Conservation (phyloP, 2,329 filamentous ascomycete species). For the Zelopaecilomyces penicillatus region DNA sequence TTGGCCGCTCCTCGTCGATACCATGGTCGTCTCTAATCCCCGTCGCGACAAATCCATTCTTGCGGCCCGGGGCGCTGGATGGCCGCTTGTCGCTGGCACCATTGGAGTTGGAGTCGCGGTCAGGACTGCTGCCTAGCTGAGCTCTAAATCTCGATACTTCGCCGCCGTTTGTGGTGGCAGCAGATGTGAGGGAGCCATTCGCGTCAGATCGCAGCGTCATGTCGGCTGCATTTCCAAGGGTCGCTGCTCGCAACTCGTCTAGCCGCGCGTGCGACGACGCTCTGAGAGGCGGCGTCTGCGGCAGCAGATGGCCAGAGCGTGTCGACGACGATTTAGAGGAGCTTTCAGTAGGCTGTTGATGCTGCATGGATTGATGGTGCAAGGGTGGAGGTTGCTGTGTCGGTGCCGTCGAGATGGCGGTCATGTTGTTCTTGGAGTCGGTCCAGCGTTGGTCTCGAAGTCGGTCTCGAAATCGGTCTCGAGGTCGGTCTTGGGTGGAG, state of each 20-base stretch:
- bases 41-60: slow-evolving; percentile 22
- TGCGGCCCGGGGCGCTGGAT: slow-evolving; percentile 37
- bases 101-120: slow-evolving; percentile 20
- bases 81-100: slow-evolving; percentile 30
- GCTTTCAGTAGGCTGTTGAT: slow-evolving; percentile 12
- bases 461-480: too few species aligned
- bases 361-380: slow-evolving; percentile 12
- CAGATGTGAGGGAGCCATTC: slow-evolving; percentile 22
- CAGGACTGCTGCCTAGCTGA: slow-evolving; percentile 19
- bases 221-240: slow-evolving; percentile 16
- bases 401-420: slow-evolving; percentile 9
- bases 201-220: slow-evolving; percentile 27
- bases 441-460: too few species aligned
- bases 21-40: slow-evolving; percentile 25
- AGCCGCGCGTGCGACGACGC: slow-evolving; percentile 16
- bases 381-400: slow-evolving; percentile 8
- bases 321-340: slow-evolving; percentile 15
- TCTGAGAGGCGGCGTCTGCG: slow-evolving; percentile 12
- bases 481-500: slow-evolving; percentile 7
- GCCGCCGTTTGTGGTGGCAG: slow-evolving; percentile 21
- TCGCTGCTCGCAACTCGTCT: slow-evolving; percentile 12
- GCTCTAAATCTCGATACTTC: slow-evolving; percentile 21
- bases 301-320: slow-evolving; percentile 3
- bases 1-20: slow-evolving; percentile 26
- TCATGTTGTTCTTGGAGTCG: slow-evolving; percentile 7